These are phyloP conservation scores for Gymnopus androsaceus DNA, from an alignment of 1,284 basidiomycete species.

Conservation along the genomic window DNA sequence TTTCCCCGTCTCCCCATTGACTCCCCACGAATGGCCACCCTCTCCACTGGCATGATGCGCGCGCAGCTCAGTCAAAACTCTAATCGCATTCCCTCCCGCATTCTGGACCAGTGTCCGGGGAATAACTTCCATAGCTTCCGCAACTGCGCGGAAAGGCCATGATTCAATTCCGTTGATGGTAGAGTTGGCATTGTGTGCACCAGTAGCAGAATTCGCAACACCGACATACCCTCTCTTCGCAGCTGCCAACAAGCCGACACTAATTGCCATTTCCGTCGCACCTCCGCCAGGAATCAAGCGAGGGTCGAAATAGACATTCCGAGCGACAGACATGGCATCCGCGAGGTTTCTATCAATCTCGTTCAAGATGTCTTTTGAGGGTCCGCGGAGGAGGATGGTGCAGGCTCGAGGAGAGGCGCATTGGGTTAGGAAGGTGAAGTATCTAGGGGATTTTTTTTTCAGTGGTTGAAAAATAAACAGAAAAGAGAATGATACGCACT, in stretches of 20 bases:
- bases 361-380: conserved; percentile 97
- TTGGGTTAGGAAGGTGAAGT: conserved; percentile 95
- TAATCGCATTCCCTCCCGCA: conserved; percentile 92
- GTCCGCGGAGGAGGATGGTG: conserved; percentile 97
- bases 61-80: conserved; percentile 89
- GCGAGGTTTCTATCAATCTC: conserved; percentile 98
- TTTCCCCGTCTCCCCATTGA: conserved; percentile 94
- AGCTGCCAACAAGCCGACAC: conserved; percentile 85
- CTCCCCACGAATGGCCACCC: too few species aligned
- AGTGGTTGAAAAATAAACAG: conserved; percentile 8
- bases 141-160: conserved; percentile 89
- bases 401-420: conserved; percentile 96
- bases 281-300: conserved; percentile 91
- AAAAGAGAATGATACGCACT: conserved; percentile 52
- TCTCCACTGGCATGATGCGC: conserved; percentile 38
- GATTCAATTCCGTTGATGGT: conserved; percentile 79
- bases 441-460: conserved; percentile 48
- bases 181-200: neutral
- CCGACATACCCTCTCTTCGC: conserved; percentile 51
- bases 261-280: conserved; percentile 97
- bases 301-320: conserved; percentile 97
- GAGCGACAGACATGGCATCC: conserved; percentile 96
- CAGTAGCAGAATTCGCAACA: neutral
- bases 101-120: conserved; percentile 96
- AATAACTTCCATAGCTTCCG: conserved; percentile 97